phyloP scores from a whole-genome alignment of 495 filamentous ascomycete genomes.

The Penicillium alfredii region DNA sequence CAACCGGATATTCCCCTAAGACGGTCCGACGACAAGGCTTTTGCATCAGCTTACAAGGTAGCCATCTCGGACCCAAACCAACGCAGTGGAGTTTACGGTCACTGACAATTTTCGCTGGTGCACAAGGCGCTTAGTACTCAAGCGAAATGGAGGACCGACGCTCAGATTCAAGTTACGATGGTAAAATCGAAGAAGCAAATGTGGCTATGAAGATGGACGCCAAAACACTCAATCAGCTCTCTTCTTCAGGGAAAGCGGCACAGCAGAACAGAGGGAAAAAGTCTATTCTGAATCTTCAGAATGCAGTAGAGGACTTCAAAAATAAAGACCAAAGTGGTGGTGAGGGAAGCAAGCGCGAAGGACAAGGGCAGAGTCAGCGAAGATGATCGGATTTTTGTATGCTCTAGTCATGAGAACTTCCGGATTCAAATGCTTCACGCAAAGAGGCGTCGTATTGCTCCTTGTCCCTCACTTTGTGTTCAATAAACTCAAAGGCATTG shows the following conservation, averaged over 20 bases:
- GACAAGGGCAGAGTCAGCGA: not conserved
- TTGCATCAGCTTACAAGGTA: too few species aligned
- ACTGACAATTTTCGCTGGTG: not conserved
- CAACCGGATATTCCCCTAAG: too few species aligned
- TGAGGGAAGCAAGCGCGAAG: not conserved
- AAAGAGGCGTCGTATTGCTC: conserved; percentile 14
- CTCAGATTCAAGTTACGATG: conserved; percentile 9
- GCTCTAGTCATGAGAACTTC: not conserved
- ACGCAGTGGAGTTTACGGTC: too few species aligned
- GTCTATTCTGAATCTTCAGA: not conserved
- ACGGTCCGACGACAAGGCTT: too few species aligned
- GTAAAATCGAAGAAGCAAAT: conserved; percentile 4
- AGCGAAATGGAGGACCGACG: conserved; percentile 11
- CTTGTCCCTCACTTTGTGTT: conserved; percentile 17
- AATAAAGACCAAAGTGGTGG: conserved; percentile 2
- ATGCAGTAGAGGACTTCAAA: conserved; percentile 5
- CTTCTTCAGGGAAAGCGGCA: conserved; percentile 3
- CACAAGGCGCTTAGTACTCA: not conserved
- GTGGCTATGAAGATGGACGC: conserved; percentile 3
- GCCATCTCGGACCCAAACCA: too few species aligned
- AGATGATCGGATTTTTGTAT: not conserved
- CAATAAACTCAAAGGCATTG: conserved; percentile 6
- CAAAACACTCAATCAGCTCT: conserved; percentile 3
- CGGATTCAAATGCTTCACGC: conserved; percentile 11
- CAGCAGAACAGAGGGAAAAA: conserved; percentile 2